Conservation (phyloP, 2,329 filamentous ascomycete species). For the Ustilaginoidea virens region DNA sequence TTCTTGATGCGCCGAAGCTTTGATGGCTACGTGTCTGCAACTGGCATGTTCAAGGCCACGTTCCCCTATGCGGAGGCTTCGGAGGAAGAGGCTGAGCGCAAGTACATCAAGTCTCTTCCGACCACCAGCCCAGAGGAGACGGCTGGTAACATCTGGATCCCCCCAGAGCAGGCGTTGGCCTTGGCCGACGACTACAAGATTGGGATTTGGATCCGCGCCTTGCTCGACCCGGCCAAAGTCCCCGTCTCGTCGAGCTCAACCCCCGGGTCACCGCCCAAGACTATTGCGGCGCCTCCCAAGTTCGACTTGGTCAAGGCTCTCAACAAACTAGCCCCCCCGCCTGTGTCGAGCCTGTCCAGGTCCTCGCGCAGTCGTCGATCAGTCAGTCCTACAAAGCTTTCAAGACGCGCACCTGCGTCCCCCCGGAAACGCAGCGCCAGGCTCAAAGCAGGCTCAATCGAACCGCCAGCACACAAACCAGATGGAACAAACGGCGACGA, state of each 20-base stretch:
- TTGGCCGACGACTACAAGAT: conserved; percentile 83
- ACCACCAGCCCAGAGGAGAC: conserved; percentile 83
- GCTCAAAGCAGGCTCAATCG: conserved; percentile 24
- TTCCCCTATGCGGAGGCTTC: conserved; percentile 61
- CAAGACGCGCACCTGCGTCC: conserved; percentile 31
- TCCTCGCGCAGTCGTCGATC: conserved; percentile 38
- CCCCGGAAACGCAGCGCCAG: conserved; percentile 38
- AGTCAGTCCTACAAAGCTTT: conserved; percentile 38
- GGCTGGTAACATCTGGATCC: conserved; percentile 93
- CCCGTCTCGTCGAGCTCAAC: conserved; percentile 37
- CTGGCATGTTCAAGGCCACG: conserved; percentile 84
- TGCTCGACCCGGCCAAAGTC: conserved; percentile 80
- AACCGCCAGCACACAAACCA: conserved; percentile 12
- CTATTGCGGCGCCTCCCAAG: conserved; percentile 67
- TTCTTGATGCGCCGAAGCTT: conserved; percentile 88
- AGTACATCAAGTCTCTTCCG: conserved; percentile 67
- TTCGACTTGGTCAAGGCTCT: conserved; percentile 42
- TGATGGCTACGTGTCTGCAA: conserved; percentile 73
- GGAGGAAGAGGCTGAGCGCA: conserved; percentile 64
- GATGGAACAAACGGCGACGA: conserved; percentile 18
- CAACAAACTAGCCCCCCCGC: conserved; percentile 31
- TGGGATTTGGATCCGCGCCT: conserved; percentile 73
- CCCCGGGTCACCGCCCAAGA: conserved; percentile 54
- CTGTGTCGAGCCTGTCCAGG: conserved; percentile 27
- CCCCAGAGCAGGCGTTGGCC: conserved; percentile 63